Evolutionary conservation across 1,284 basidiomycete genomes (phyloP).

Genomic region (Apiotrichum mycotoxinovorans): DNA sequence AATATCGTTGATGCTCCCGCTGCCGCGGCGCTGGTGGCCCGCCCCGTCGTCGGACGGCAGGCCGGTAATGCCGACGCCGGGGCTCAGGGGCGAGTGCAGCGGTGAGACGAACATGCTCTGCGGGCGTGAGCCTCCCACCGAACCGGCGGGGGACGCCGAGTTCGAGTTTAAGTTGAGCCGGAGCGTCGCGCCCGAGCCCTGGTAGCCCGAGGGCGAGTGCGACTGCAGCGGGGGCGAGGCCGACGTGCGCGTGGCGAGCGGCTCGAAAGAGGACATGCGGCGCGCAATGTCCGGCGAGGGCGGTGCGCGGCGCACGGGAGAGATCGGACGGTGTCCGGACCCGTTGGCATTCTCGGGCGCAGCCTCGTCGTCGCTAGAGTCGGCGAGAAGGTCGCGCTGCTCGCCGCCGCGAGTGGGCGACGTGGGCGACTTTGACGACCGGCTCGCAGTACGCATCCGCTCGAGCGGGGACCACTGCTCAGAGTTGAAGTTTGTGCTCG

Average conservation of each 20-base stretch:
- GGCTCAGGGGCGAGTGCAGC: not conserved
- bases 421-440: constrained; percentile 6
- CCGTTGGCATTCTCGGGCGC: constrained; percentile 29
- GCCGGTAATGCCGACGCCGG: not conserved
- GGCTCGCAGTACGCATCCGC: constrained; percentile 3
- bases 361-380: constrained; percentile 41
- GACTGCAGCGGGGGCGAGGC: not conserved
- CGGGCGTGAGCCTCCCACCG: not conserved
- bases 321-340: constrained; percentile 4
- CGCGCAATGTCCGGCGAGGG: constrained; percentile 10
- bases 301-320: constrained; percentile 1
- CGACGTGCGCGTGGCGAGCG: not conserved
- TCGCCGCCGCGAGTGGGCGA: not conserved
- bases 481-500: constrained; percentile 33
- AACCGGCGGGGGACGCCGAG: not conserved
- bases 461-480: constrained; percentile 37
- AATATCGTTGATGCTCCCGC: constrained; percentile 45
- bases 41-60: constrained; percentile 4
- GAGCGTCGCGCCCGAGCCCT: too few relatives aligned
- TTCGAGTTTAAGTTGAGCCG: too few relatives aligned
- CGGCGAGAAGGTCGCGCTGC: constrained; percentile 5
- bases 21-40: constrained; percentile 34
- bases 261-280: constrained; percentile 15
- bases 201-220: not conserved
- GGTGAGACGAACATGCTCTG: constrained; percentile 7